Conservation (phyloP, 1,139 yeast genomes). For the Hyphopichia wangnamkhiaoensis region DNA sequence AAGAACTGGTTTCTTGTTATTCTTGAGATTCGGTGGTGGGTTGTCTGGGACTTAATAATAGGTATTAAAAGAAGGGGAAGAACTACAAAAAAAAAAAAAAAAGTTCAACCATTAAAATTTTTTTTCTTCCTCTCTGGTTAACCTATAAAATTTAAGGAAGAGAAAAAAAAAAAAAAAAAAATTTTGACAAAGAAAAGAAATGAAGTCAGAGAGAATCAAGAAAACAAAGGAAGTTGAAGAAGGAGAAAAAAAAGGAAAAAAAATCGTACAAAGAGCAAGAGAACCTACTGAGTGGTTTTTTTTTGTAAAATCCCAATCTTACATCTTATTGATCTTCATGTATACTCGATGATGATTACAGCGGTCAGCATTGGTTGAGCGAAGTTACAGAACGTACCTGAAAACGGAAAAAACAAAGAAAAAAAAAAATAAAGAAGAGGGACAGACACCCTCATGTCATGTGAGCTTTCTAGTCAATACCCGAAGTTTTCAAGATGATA, state of each 20-base stretch:
- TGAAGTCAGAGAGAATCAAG: background rate
- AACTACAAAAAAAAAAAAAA: conserved; percentile 1
- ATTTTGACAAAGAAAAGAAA: background rate
- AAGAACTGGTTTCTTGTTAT: background rate
- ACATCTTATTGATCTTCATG: too few relatives aligned
- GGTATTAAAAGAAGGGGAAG: too few relatives aligned
- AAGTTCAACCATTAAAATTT: background rate
- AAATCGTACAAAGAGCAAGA: background rate
- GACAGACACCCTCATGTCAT: too few relatives aligned
- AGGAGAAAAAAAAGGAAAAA: background rate
- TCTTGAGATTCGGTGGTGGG: background rate
- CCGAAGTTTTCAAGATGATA: too few relatives aligned
- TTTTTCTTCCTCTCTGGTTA: background rate
- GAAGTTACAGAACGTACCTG: too few relatives aligned
- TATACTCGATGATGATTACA: too few relatives aligned
- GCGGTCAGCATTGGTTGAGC: too few relatives aligned
- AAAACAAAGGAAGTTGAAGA: background rate
- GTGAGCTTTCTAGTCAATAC: too few relatives aligned
- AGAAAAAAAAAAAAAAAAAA: background rate
- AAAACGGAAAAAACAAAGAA: too few relatives aligned
- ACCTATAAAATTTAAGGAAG: background rate
- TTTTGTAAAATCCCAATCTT: too few relatives aligned
- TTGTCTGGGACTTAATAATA: background rate
- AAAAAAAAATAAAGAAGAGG: too few relatives aligned
- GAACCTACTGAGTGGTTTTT: too few relatives aligned